These are phyloP conservation scores for Pichia deserticola DNA, from an alignment of 805 yeast genomes.

Conservation along the genomic window DNA sequence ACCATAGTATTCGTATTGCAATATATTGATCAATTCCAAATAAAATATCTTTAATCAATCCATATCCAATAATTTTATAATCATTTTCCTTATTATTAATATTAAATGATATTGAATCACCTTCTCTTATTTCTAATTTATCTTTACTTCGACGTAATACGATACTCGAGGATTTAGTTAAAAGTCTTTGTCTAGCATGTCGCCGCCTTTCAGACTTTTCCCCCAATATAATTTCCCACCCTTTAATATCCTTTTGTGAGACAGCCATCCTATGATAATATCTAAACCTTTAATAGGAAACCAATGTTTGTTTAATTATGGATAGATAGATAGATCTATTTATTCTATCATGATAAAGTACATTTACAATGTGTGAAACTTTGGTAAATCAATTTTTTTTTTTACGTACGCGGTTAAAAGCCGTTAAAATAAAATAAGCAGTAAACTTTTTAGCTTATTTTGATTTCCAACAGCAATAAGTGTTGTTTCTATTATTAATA, in stretches of 20 bases:
- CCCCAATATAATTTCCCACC: conserved; percentile 30
- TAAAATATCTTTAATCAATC: conserved; percentile 42
- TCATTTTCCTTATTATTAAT: background rate
- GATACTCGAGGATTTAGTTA: conserved; percentile 13
- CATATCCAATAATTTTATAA: conserved; percentile 32
- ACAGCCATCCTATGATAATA: conserved; percentile 19
- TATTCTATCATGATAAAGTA: too few relatives aligned
- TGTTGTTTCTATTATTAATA: too few relatives aligned
- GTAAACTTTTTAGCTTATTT: too few relatives aligned
- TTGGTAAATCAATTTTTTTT: too few relatives aligned
- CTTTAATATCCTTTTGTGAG: conserved; percentile 23
- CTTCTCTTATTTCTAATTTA: conserved; percentile 41
- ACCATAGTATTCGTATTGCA: conserved; percentile 42
- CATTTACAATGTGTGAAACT: too few relatives aligned
- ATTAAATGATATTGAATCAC: conserved; percentile 42
- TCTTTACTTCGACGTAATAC: conserved; percentile 37
- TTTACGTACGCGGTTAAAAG: too few relatives aligned
- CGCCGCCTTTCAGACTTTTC: conserved; percentile 19
- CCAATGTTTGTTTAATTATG: too few relatives aligned
- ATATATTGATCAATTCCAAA: conserved; percentile 44
- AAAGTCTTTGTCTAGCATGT: conserved; percentile 8
- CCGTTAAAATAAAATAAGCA: too few relatives aligned
- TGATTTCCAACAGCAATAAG: too few relatives aligned
- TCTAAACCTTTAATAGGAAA: too few relatives aligned
- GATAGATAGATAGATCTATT: too few relatives aligned